A percentile compares a stretch with the other conserved stretches of the same genome.
phyloP scores from a whole-genome alignment of 2,329 filamentous ascomycete genomes.

The Teratosphaeria gauchensis region DNA sequence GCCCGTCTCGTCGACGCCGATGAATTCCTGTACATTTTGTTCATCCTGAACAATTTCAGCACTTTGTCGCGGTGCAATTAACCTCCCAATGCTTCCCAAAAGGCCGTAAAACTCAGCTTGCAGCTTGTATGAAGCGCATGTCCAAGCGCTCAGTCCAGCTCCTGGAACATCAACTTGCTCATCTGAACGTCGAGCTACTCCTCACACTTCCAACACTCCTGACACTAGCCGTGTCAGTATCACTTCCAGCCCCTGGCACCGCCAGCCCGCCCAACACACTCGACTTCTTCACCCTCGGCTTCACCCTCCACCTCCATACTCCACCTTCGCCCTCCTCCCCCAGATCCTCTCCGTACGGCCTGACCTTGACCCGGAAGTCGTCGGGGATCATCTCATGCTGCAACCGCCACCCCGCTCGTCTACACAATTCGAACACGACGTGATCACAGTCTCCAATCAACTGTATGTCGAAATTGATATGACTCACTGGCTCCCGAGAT shows the following conservation, averaged over 20 bases:
- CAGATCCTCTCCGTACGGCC: conserved; percentile 4
- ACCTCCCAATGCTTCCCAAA: no score
- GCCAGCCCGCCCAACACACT: not conserved
- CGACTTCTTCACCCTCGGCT: not conserved
- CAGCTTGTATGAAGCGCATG: no score
- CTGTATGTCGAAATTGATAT: conserved; percentile 94
- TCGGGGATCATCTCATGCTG: conserved; percentile 74
- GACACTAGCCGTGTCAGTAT: not conserved
- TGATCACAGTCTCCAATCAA: conserved; percentile 92
- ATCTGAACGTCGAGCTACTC: not conserved
- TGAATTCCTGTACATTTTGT: not conserved
- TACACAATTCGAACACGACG: conserved; percentile 77
- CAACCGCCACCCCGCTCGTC: conserved; percentile 65
- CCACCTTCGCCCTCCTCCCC: not conserved
- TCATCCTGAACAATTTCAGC: not conserved
- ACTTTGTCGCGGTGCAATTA: not conserved
- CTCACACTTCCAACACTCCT: not conserved
- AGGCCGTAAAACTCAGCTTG: no score
- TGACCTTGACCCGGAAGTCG: conserved; percentile 7
- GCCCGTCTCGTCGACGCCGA: not conserved
- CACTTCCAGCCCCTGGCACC: not conserved
- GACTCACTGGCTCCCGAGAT: conserved; percentile 55
- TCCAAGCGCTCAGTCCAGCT: not conserved
- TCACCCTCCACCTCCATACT: conserved; percentile 2
- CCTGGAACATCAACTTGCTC: not conserved